A percentile compares a stretch with the other conserved stretches of the same genome.
Evolutionary conservation across 73 alveolate genomes (phyloP).

Genomic region (Paramecium sonneborni): DNA sequence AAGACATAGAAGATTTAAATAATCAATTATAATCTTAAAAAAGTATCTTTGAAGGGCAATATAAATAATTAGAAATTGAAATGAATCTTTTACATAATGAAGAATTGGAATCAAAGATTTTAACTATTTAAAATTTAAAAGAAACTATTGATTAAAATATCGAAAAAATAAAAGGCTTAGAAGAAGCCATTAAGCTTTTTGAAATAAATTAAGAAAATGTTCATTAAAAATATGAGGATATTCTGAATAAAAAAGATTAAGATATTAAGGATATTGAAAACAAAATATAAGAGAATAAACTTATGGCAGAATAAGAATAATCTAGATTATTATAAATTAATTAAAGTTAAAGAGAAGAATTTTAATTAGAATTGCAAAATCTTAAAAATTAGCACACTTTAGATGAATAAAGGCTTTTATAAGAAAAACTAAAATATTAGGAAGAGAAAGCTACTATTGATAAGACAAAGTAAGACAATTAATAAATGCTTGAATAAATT

Average conservation of each 20-base stretch:
- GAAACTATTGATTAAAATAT: not conserved
- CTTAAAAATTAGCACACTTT: not conserved
- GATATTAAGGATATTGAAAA: not conserved
- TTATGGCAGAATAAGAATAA: not conserved
- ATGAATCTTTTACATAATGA: not conserved
- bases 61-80: not conserved
- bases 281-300: not conserved
- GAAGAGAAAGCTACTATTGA: not conserved
- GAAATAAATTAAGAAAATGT: not conserved
- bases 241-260: not conserved
- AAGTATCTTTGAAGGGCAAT: not conserved
- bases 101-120: not conserved
- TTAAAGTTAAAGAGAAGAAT: not conserved
- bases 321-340: not conserved
- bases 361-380: not conserved
- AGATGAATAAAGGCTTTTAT: not conserved
- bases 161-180: not conserved
- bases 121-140: not conserved
- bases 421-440: not conserved
- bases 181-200: not conserved
- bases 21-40: not conserved
- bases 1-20: not conserved
- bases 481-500: not conserved
- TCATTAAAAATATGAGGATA: constrained; percentile 4
- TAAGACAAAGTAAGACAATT: not conserved